A percentile compares a stretch with the other conserved stretches of the same genome.
Evolutionary conservation across 2,329 filamentous ascomycete species (phyloP).

Genomic region (Ascochyta viciae-villosae): DNA sequence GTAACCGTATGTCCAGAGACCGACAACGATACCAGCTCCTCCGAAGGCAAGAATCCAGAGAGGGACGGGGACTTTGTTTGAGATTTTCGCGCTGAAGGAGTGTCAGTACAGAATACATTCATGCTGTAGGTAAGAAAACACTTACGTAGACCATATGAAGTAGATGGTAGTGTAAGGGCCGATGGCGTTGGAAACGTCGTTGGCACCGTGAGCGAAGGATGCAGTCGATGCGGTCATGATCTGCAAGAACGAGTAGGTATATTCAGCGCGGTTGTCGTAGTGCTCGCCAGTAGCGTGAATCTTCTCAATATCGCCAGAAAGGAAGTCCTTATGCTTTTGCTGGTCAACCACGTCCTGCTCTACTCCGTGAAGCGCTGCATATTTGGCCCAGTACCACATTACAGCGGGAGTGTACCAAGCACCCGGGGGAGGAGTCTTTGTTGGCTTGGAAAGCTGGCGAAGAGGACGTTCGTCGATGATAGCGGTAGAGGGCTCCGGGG

Average conservation of each 20-base stretch:
- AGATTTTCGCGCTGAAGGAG: conserved; percentile 37
- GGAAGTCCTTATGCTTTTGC: conserved; percentile 53
- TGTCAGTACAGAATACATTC: background rate
- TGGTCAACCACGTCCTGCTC: conserved; percentile 57
- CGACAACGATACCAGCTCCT: conserved; percentile 61
- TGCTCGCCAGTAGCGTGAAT: conserved; percentile 65
- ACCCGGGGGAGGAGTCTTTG: conserved; percentile 43
- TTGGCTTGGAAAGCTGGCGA: conserved; percentile 24
- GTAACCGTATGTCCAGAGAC: conserved; percentile 69
- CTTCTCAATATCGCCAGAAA: conserved; percentile 61
- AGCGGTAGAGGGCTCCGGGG: conserved; percentile 10
- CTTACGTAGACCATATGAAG: conserved; percentile 64
- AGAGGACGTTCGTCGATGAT: conserved; percentile 4
- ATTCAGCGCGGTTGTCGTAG: conserved; percentile 66
- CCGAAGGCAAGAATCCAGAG: conserved; percentile 64
- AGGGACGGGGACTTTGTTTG: conserved; percentile 61
- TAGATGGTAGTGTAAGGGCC: conserved; percentile 68
- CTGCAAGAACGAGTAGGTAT: conserved; percentile 55
- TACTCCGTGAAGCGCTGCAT: conserved; percentile 58
- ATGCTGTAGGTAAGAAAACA: background rate
- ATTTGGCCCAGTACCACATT: conserved; percentile 57
- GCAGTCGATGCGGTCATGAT: conserved; percentile 68
- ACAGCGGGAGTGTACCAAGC: conserved; percentile 54
- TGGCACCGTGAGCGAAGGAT: conserved; percentile 75
- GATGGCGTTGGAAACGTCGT: conserved; percentile 66